These are phyloP conservation scores for Sporothrix brunneoviolacea DNA, from an alignment of 2,329 filamentous ascomycete species.

Conservation along the genomic window DNA sequence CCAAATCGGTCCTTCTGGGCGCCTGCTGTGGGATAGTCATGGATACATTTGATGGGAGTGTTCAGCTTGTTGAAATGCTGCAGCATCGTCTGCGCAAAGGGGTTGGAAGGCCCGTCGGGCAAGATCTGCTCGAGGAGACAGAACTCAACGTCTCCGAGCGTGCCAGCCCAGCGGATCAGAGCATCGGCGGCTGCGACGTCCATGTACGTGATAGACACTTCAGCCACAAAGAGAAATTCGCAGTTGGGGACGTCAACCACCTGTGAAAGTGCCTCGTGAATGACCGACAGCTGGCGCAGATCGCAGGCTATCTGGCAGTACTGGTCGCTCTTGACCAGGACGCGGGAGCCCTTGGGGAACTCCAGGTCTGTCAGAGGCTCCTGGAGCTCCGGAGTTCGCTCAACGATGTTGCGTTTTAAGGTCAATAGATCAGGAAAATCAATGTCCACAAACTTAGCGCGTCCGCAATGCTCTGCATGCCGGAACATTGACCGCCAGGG, in stretches of 20 bases:
- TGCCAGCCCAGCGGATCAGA: slow-evolving; percentile 70
- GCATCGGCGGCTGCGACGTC: slow-evolving; percentile 63
- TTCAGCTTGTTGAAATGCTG: slow-evolving; percentile 74
- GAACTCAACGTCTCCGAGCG: slow-evolving; percentile 59
- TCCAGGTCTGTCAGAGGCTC: slow-evolving; percentile 42
- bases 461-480: slow-evolving; percentile 51
- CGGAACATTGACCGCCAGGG: slow-evolving; percentile 75
- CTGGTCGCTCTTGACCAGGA: slow-evolving; percentile 58
- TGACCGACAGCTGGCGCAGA: slow-evolving; percentile 56
- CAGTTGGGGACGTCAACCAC: slow-evolving; percentile 53
- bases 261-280: slow-evolving; percentile 53
- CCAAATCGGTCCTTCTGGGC: slow-evolving; percentile 64
- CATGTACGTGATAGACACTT: slow-evolving; percentile 92
- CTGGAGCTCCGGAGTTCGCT: slow-evolving; percentile 54
- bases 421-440: slow-evolving; percentile 77
- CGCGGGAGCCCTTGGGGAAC: slow-evolving; percentile 32
- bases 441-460: slow-evolving; percentile 70
- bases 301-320: slow-evolving; percentile 82
- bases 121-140: slow-evolving; percentile 82
- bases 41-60: slow-evolving; percentile 68
- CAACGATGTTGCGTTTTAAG: slow-evolving; percentile 64
- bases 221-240: slow-evolving; percentile 72
- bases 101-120: slow-evolving; percentile 68
- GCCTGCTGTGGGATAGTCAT: slow-evolving; percentile 59
- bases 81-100: slow-evolving; percentile 83